Base-by-base conservation (phyloP, 352 stramenopile species). In the Thalassiosira delicatula region DNA sequence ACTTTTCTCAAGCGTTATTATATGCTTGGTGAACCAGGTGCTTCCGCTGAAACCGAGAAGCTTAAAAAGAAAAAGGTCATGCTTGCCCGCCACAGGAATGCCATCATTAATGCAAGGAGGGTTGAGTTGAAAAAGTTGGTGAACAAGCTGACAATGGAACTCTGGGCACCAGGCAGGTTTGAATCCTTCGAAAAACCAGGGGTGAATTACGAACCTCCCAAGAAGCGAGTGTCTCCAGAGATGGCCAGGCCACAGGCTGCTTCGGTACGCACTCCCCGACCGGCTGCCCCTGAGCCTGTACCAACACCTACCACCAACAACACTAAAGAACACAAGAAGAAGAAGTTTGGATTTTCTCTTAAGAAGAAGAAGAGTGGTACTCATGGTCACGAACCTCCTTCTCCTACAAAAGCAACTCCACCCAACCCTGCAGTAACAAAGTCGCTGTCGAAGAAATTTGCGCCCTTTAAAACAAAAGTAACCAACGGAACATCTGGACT, bases 1-100 rank as follows among this genome's bases (percentile, higher is more conserved):
- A 85, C 82, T 40, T 88, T 88, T 44, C 53, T 85, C 17, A 88
- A 83, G 57, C 46, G 73, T 30, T 88, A 88, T 67, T 88, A 88
- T 27, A 83, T 88, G 76, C 68, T 88, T 54, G 76, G 71, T 42
- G 82, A 88, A 53, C 70, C 74, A 9, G 56, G 71, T 40, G 57
- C 77, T 57, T 51, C 70, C 35, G 67, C 56, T 42, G 73, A 53
- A 40, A 44, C 46, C 32, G 71, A 68, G 14, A 49, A 70, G 29
- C 46, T 65, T 12, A 85, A 76, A 56, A 76, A 79, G 54, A 79
- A 79, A 27, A 88, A 85, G 51, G 70, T 83, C 40, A 66, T 88
- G 53, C 72, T 88, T 44, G 72, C 82, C 61, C 76, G 82, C 61
- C 82, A 88, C 57, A 79, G 82, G 53, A 83, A 88, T 81, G 77